phyloP scores from a whole-genome alignment of 257 asterid genomes.

The Euphrasia confusa region DNA sequence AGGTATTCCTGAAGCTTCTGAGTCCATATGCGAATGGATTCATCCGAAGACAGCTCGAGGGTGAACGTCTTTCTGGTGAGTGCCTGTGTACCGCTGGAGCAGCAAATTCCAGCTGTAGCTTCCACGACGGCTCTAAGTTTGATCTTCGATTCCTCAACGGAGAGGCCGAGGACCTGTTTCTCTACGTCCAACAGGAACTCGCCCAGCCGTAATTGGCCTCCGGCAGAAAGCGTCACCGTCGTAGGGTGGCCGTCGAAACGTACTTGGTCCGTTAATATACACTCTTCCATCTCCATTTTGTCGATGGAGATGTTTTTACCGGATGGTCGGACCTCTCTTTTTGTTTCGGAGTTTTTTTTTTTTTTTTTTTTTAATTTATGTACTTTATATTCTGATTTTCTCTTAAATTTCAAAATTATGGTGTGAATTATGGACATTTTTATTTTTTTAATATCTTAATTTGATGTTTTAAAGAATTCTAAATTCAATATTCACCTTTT shows the following conservation, averaged over 20 bases:
- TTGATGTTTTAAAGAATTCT: too few species aligned
- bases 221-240: slow-evolving; percentile 46
- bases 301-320: slow-evolving; percentile 17
- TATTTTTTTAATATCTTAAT: too few species aligned
- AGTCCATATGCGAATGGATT: slow-evolving; percentile 52
- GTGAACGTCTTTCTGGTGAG: slow-evolving; percentile 48
- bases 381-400: too few species aligned
- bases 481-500: too few species aligned
- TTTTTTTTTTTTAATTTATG: too few species aligned
- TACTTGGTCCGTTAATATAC: slow-evolving; percentile 47
- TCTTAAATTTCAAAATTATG: too few species aligned
- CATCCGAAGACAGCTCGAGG: slow-evolving; percentile 47
- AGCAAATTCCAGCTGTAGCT: slow-evolving; percentile 40
- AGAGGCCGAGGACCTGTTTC: slow-evolving; percentile 71
- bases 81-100: slow-evolving; percentile 26
- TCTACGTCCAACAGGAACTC: slow-evolving; percentile 47
- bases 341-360: neutral
- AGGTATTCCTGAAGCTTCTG: slow-evolving; percentile 51
- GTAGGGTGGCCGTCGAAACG: slow-evolving; percentile 37
- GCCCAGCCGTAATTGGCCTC: slow-evolving; percentile 56
- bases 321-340: neutral
- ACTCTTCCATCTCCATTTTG: slow-evolving; percentile 34
- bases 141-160: slow-evolving; percentile 48
- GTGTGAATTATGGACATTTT: too few species aligned
- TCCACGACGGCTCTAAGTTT: slow-evolving; percentile 49